Percentiles rank a stretch among this genome's conserved stretches.
These are phyloP conservation scores for Lodderomyces theae DNA, from an alignment of 1,139 yeast genomes.

Conservation along the genomic window DNA sequence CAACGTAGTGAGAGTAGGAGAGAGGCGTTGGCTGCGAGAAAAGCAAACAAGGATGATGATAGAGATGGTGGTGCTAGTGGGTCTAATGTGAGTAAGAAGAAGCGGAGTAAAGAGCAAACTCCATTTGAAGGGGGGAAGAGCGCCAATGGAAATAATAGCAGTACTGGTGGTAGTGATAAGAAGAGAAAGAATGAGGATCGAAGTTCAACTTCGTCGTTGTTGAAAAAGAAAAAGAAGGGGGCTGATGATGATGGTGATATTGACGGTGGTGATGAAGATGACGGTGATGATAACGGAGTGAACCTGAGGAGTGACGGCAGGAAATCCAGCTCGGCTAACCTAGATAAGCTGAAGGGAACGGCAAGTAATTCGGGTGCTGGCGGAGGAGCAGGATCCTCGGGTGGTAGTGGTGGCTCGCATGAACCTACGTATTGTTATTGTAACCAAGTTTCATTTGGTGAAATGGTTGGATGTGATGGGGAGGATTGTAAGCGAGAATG, in stretches of 20 bases:
- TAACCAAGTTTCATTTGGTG: conserved; percentile 95
- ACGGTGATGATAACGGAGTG: conserved; percentile 5
- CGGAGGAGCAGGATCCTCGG: not conserved
- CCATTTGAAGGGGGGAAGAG: conserved; percentile 8
- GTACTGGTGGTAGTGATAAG: conserved; percentile 5
- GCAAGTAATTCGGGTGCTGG: conserved; percentile 2
- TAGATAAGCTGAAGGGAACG: conserved; percentile 1
- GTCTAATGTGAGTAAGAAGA: conserved; percentile 20
- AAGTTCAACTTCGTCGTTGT: conserved; percentile 1
- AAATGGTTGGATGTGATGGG: conserved; percentile 98
- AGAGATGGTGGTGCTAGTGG: conserved; percentile 7
- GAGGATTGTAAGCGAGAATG: conserved; percentile 90
- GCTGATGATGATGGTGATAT: conserved; percentile 6
- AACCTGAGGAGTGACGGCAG: conserved; percentile 1
- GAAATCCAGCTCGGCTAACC: not conserved
- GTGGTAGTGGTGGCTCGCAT: conserved; percentile 21
- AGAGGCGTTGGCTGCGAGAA: conserved; percentile 89
- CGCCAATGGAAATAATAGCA: conserved; percentile 7
- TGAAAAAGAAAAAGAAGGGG: conserved; percentile 7
- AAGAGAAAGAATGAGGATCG: conserved; percentile 6
- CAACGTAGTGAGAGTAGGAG: conserved; percentile 80
- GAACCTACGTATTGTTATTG: conserved; percentile 96
- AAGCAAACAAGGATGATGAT: conserved; percentile 48
- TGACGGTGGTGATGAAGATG: conserved; percentile 4
- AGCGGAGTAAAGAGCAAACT: conserved; percentile 23